Evolutionary conservation across 805 yeast species (phyloP), one percentile per base, ranked within the genome.

Genomic region (Sungouiella blattae): DNA sequence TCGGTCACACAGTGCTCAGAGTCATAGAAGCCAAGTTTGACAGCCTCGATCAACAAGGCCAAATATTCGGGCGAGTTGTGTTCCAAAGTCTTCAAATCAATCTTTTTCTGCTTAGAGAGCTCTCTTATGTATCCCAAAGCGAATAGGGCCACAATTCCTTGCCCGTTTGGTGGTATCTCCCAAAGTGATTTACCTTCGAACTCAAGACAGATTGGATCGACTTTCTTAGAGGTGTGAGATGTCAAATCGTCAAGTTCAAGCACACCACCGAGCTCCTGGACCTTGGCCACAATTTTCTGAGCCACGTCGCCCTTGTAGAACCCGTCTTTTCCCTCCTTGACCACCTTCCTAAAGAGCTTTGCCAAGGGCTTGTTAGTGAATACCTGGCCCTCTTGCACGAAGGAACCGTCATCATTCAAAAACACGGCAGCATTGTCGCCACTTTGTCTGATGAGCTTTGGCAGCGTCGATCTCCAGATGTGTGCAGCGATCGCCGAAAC

Each of bases 141-240:
- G 12, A 83, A 60, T 32, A 85, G 62, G 0, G 89, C 93, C 30
- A 85, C 84, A 11, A 85, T 58, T 6, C 94, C 94, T 35, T 85
- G 87, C 4, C 91, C 87, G 56, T 80, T 84, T 11, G 95, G 95
- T 7, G 95, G 93, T 43, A 84, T 78, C 55, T 85, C 93, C 86
- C 89, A 81, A 17, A 85, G 64, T 18, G 67, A 70, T 31, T 58
- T 50, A 8, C 75, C 83, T 30, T 73, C 62, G 36, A 78, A 68
- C 23, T 73, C 69, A 35, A 74, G 56, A n/a, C 61, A 60, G 13
- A 84, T 75, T 2, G 94, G 91, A 1, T 79, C 80, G 15, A 83
- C 81, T 46, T 75, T 69, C 0, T 81, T 70, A 1, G 88, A 73
- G 0, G 70, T 60, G 55, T 85, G 93, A 14, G 50, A 43, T n/a